A percentile compares a stretch with the other conserved stretches of the same genome.
phyloP scores from a whole-genome alignment of 805 yeast genomes.

The Kodamaea nitidulidarum region DNA sequence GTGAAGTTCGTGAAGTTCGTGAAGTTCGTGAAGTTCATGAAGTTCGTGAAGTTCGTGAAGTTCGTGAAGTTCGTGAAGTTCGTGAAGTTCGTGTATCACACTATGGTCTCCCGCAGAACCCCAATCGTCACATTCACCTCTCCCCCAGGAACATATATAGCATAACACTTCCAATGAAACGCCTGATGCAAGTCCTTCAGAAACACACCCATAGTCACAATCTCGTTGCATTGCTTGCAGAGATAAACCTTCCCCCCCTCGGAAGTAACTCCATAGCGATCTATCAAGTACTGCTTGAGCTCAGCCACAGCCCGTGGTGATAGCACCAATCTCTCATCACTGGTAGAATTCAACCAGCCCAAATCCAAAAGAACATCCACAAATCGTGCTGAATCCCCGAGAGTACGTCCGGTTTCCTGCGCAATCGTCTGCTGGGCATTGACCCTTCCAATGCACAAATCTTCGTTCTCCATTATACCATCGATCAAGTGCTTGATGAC shows the following conservation, averaged over 20 bases:
- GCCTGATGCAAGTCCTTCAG: conserved; percentile 13
- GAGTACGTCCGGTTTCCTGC: conserved; percentile 22
- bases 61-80: too few species aligned
- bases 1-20: too few species aligned
- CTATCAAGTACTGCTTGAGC: conserved; percentile 40
- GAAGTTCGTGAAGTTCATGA: too few species aligned
- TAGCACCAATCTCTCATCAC: conserved; percentile 29
- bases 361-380: conserved; percentile 40
- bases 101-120: conserved; percentile 2
- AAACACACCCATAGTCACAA: conserved; percentile 52
- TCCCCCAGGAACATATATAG: conserved; percentile 30
- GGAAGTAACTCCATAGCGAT: conserved; percentile 34
- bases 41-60: too few species aligned
- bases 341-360: conserved; percentile 49
- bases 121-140: conserved; percentile 8
- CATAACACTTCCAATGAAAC: conserved; percentile 49
- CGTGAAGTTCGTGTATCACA: too few species aligned
- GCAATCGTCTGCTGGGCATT: conserved; percentile 32
- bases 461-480: conserved; percentile 38
- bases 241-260: conserved; percentile 35
- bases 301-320: conserved; percentile 46
- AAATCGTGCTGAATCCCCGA: conserved; percentile 37
- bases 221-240: conserved; percentile 50
- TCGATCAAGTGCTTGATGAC: conserved; percentile 45
- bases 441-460: conserved; percentile 32